Conservation (phyloP, 2,329 filamentous ascomycete species). For the Penicillium hordei region DNA sequence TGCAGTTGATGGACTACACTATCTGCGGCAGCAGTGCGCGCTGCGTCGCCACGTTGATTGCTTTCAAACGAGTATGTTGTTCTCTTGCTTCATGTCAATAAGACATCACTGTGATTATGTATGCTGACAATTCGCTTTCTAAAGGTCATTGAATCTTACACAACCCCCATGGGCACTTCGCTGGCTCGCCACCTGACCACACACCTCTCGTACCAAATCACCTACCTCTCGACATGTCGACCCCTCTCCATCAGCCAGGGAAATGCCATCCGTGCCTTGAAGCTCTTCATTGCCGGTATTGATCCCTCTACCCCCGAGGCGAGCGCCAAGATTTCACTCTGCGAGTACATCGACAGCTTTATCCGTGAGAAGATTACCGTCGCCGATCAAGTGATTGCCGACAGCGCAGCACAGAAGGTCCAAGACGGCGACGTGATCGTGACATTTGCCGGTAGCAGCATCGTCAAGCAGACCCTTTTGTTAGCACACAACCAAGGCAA, state of each 20-base stretch:
- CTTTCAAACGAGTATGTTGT: conserved; percentile 74
- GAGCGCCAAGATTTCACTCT: conserved; percentile 75
- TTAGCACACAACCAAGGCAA: conserved; percentile 69
- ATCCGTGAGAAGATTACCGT: conserved; percentile 86
- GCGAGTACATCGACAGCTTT: conserved; percentile 81
- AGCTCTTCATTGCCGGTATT: conserved; percentile 86
- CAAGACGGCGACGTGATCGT: conserved; percentile 77
- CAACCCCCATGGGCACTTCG: conserved; percentile 78
- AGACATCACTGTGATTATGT: not conserved
- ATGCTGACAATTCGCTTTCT: conserved; percentile 20
- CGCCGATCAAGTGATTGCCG: conserved; percentile 81
- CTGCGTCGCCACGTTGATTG: conserved; percentile 81
- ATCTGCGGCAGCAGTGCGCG: conserved; percentile 87
- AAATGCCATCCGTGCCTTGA: conserved; percentile 92
- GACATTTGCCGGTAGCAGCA: conserved; percentile 80
- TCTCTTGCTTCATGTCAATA: not conserved
- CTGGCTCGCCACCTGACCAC: conserved; percentile 88
- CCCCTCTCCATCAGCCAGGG: conserved; percentile 96
- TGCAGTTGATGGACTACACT: conserved; percentile 86
- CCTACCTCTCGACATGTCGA: conserved; percentile 89
- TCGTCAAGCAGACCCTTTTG: conserved; percentile 80
- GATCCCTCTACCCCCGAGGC: conserved; percentile 81
- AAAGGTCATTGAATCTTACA: conserved; percentile 89
- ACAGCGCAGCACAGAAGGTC: conserved; percentile 73
- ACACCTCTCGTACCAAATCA: conserved; percentile 92